Evolutionary conservation across 1,139 yeast genomes (phyloP).

Genomic region (Neolecta irregularis): DNA sequence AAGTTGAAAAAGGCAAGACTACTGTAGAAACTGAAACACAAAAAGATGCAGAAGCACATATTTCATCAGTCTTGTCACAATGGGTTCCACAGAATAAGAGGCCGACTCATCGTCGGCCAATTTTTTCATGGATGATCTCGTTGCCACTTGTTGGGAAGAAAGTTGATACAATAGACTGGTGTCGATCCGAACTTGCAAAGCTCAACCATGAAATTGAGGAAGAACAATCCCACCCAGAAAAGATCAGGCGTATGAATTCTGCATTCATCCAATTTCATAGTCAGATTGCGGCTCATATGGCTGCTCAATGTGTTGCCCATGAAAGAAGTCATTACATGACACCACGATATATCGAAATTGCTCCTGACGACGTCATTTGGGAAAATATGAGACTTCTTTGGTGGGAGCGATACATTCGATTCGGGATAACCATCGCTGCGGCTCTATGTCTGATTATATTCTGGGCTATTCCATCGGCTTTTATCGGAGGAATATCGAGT

Average conservation of each 20-base stretch:
- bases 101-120: conserved; percentile 42
- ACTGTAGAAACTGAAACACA: conserved; percentile 19
- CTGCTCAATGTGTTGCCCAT: conserved; percentile 61
- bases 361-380: conserved; percentile 80
- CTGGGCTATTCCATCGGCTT: conserved; percentile 93
- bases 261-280: conserved; percentile 77
- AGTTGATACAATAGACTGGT: conserved; percentile 67
- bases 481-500: conserved; percentile 85
- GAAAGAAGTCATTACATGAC: conserved; percentile 48
- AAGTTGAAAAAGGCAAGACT: conserved; percentile 21
- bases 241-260: conserved; percentile 35
- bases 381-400: conserved; percentile 64
- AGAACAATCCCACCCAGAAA: conserved; percentile 37
- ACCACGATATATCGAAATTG: conserved; percentile 50
- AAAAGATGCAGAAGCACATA: conserved; percentile 18
- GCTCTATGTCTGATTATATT: conserved; percentile 49
- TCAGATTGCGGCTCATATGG: conserved; percentile 77
- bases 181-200: conserved; percentile 49
- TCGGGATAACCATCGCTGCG: conserved; percentile 41
- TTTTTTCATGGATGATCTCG: conserved; percentile 22
- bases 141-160: conserved; percentile 57
- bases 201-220: conserved; percentile 49
- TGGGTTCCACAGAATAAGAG: conserved; percentile 65
- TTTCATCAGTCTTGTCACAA: conserved; percentile 2
- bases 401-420: conserved; percentile 64